phyloP scores from a whole-genome alignment of 2,329 filamentous ascomycete species.

The Akanthomyces lecanii region DNA sequence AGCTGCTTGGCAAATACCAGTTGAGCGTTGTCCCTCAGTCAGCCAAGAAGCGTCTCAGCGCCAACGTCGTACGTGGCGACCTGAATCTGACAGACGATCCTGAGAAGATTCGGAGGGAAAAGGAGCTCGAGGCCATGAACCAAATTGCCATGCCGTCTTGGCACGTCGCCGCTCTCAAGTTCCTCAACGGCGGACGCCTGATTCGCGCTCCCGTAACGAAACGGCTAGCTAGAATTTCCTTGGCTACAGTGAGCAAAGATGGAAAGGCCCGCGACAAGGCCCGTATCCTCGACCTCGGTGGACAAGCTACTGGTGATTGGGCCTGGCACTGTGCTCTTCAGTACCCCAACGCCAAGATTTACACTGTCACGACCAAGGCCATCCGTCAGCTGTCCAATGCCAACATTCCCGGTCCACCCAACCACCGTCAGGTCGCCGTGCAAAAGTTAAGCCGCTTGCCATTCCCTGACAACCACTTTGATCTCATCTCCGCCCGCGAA shows the following conservation, averaged over 20 bases:
- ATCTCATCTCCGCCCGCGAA: conserved; percentile 84
- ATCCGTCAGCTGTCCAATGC: conserved; percentile 67
- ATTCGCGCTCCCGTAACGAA: conserved; percentile 62
- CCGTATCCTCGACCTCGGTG: conserved; percentile 80
- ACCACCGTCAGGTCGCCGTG: conserved; percentile 81
- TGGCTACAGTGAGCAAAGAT: conserved; percentile 40
- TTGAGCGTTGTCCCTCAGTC: conserved; percentile 65
- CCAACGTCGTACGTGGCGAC: conserved; percentile 69
- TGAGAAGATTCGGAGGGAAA: conserved; percentile 62
- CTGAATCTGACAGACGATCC: conserved; percentile 60
- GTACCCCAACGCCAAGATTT: conserved; percentile 80
- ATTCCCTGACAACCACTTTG: conserved; percentile 81
- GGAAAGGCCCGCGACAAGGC: conserved; percentile 49
- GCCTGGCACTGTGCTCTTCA: conserved; percentile 88
- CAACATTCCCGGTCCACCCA: conserved; percentile 76
- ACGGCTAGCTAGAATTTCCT: conserved; percentile 53
- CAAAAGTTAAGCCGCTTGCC: conserved; percentile 74
- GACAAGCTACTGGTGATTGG: conserved; percentile 85
- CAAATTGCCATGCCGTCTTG: conserved; percentile 62
- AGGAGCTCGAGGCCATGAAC: conserved; percentile 72
- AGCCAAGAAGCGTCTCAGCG: conserved; percentile 66
- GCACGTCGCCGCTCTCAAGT: conserved; percentile 58
- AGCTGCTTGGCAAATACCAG: conserved; percentile 81
- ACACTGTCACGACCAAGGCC: conserved; percentile 76
- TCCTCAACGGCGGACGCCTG: conserved; percentile 60